Conservation (phyloP, 805 yeast species). For the Wickerhamiella galacta region DNA sequence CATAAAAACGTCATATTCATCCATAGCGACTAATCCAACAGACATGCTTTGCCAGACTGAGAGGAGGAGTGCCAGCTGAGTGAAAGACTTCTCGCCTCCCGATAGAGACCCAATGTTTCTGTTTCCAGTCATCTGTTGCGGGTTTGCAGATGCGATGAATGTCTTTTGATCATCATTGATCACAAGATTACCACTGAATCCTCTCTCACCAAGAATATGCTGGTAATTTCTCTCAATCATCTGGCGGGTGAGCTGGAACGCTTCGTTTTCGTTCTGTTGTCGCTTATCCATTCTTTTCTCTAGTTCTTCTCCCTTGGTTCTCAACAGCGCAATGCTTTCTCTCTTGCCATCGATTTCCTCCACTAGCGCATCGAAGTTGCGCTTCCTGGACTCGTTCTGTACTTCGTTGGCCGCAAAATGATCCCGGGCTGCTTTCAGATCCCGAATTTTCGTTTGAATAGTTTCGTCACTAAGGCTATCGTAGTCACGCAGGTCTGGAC, state of each 20-base stretch:
- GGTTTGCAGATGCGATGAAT: constrained; percentile 17
- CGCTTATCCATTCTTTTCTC: not conserved
- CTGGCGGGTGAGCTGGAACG: too few relatives aligned
- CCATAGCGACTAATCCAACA: constrained; percentile 73
- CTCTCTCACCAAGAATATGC: constrained; percentile 32
- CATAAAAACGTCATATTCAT: constrained; percentile 95
- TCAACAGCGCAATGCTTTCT: too few relatives aligned
- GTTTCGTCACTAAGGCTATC: too few relatives aligned
- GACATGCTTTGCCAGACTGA: constrained; percentile 92
- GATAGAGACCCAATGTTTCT: constrained; percentile 71
- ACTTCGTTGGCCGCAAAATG: too few relatives aligned
- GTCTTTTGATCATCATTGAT: constrained; percentile 33
- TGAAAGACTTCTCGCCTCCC: constrained; percentile 93
- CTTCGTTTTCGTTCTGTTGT: too few relatives aligned
- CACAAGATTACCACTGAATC: constrained; percentile 53
- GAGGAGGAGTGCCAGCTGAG: constrained; percentile 73
- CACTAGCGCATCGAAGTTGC: too few relatives aligned
- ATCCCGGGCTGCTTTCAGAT: too few relatives aligned
- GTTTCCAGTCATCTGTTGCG: constrained; percentile 28
- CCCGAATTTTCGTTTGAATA: too few relatives aligned
- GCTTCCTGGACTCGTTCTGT: too few relatives aligned
- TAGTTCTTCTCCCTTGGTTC: not conserved
- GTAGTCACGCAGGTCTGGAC: too few relatives aligned
- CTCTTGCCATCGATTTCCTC: too few relatives aligned
- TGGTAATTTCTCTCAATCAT: not conserved